Evolutionary conservation across 331 rosid genomes (phyloP).

Genomic region (Malus hybrid): DNA sequence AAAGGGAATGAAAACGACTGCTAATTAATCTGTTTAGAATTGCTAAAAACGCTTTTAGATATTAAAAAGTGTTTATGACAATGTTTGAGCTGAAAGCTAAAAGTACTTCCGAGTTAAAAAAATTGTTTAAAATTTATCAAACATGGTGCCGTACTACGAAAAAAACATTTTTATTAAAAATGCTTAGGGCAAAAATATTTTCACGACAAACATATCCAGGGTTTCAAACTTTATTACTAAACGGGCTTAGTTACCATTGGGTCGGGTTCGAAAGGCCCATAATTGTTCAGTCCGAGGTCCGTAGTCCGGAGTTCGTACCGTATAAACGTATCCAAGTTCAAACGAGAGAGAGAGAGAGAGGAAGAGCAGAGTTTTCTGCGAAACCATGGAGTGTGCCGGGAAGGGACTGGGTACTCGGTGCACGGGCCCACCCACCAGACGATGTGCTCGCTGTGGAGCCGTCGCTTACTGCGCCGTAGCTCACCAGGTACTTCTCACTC

Average conservation of each 20-base stretch:
- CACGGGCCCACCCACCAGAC: constrained; percentile 45
- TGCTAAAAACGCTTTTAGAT: too few relatives aligned
- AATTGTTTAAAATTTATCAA: background rate
- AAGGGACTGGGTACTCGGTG: constrained; percentile 63
- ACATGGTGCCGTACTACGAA: too few relatives aligned
- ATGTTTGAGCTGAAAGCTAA: too few relatives aligned
- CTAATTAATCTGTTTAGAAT: background rate
- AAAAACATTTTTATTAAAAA: too few relatives aligned
- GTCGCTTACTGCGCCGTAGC: constrained; percentile 76
- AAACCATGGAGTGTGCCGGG: constrained; percentile 80
- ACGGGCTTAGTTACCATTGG: background rate
- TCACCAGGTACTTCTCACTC: constrained; percentile 57
- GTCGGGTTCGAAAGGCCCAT: background rate
- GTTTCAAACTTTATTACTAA: background rate
- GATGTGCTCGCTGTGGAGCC: constrained; percentile 74
- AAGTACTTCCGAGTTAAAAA: too few relatives aligned
- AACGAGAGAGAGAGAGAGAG: background rate
- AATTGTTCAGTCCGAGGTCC: background rate
- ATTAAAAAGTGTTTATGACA: too few relatives aligned
- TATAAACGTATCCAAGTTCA: background rate
- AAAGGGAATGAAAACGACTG: background rate
- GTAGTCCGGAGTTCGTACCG: background rate
- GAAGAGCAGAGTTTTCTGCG: background rate
- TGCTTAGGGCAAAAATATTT: too few relatives aligned
- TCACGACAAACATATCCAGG: too few relatives aligned